A percentile compares a stretch with the other conserved stretches of the same genome.
Evolutionary conservation across 192 early-diverging fungal genomes (phyloP).

Genomic region (Gryganskiella cystojenkinii): DNA sequence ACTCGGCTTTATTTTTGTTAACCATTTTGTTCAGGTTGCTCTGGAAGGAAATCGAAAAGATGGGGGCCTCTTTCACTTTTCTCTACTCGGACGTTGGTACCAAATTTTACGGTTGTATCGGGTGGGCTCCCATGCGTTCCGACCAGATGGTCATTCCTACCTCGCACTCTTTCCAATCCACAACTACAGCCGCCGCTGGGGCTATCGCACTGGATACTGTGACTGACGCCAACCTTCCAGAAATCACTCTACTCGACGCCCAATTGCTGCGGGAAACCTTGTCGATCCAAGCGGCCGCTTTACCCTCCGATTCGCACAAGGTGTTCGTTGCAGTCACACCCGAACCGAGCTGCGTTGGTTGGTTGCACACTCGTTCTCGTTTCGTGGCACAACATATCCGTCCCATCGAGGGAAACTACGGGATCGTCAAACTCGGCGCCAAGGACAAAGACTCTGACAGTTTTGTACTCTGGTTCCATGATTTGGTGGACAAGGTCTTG

Average conservation of each 20-base stretch:
- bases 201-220: constrained; percentile 5
- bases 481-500: constrained; percentile 8
- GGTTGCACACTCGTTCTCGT: constrained; percentile 28
- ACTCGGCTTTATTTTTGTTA: not conserved
- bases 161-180: not conserved
- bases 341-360: constrained; percentile 19
- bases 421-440: constrained; percentile 9
- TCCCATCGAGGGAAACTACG: not conserved
- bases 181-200: not conserved
- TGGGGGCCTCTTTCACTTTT: constrained; percentile 28
- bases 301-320: not conserved
- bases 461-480: constrained; percentile 38
- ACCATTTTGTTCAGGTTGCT: constrained; percentile 27
- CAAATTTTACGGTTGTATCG: constrained; percentile 27
- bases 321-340: constrained; percentile 21
- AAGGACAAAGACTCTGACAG: constrained; percentile 12
- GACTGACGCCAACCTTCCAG: constrained; percentile 3
- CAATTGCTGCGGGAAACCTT: constrained; percentile 14
- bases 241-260: constrained; percentile 9
- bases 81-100: constrained; percentile 43
- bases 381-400: constrained; percentile 16
- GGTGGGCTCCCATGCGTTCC: constrained; percentile 25
- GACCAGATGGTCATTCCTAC: constrained; percentile 28
- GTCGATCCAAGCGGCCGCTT: constrained; percentile 1
- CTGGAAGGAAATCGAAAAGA: constrained; percentile 30